Evolutionary conservation across 2,329 filamentous ascomycete species (phyloP).

Genomic region (Coleophoma crateriformis): DNA sequence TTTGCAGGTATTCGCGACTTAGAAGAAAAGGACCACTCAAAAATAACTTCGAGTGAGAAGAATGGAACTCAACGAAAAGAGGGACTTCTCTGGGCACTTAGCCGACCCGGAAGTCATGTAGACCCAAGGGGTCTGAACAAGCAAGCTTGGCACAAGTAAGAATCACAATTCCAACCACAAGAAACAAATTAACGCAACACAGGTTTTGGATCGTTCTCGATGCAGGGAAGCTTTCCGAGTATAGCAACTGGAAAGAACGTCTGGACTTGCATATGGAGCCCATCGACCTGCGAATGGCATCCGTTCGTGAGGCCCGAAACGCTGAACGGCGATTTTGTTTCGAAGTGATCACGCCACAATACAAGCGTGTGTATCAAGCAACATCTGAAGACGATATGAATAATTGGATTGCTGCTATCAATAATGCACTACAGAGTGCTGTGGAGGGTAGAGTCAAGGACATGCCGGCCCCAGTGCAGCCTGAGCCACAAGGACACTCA

Average conservation of each 20-base stretch:
- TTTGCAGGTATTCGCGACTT: conserved; percentile 93
- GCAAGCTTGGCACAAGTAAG: conserved; percentile 97
- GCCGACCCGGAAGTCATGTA: conserved; percentile 86
- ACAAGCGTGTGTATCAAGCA: conserved; percentile 93
- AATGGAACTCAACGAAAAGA: conserved; percentile 76
- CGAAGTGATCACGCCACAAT: conserved; percentile 95
- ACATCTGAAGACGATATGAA: conserved; percentile 98
- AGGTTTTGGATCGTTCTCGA: conserved; percentile 99
- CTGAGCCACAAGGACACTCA: conserved; percentile 38
- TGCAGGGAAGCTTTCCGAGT: conserved; percentile 93
- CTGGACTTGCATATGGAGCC: conserved; percentile 97
- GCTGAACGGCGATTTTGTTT: conserved; percentile 96
- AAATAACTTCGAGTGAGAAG: conserved; percentile 46
- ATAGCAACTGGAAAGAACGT: conserved; percentile 98
- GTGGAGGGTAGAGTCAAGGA: conserved; percentile 72
- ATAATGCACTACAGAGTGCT: conserved; percentile 93
- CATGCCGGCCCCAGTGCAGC: conserved; percentile 33
- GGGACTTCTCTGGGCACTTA: conserved; percentile 90
- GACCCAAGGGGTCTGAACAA: conserved; percentile 95
- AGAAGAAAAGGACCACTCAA: conserved; percentile 70
- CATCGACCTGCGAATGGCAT: conserved; percentile 94
- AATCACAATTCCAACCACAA: conserved; percentile 13
- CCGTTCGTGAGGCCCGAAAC: conserved; percentile 90
- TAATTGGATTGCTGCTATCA: conserved; percentile 93
- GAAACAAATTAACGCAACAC: conserved; percentile 21